phyloP scores from a whole-genome alignment of 352 stramenopile genomes.

The Globisporangium emineosum region DNA sequence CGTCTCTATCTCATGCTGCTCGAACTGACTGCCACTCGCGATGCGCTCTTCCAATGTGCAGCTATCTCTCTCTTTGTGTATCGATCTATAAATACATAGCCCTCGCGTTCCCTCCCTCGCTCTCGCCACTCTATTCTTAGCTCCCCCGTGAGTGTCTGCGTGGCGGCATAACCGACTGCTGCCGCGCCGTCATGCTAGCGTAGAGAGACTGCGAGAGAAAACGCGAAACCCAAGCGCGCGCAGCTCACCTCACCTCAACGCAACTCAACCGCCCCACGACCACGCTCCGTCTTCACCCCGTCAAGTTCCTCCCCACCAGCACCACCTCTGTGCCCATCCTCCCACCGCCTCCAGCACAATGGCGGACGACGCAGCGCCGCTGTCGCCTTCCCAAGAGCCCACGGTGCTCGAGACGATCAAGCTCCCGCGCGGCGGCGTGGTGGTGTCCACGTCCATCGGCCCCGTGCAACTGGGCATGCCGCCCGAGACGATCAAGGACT shows the following conservation, averaged over 20 bases:
- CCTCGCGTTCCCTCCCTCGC: neutral
- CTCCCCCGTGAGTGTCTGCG: neutral
- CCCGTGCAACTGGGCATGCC: constrained; percentile 92
- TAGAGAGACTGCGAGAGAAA: constrained; percentile 1
- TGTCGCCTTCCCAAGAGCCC: constrained; percentile 23
- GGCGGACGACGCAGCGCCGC: constrained; percentile 14
- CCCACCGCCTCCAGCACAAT: neutral
- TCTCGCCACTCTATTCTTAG: neutral
- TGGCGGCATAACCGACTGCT: constrained; percentile 4
- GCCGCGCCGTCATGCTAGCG: neutral
- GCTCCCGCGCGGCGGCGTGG: constrained; percentile 68
- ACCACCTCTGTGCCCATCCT: neutral
- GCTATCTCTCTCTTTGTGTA: neutral
- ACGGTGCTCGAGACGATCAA: constrained; percentile 58
- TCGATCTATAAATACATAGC: neutral
- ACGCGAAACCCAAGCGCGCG: constrained; percentile 2
- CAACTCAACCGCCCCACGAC: neutral
- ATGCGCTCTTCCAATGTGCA: neutral
- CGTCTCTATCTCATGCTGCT: neutral
- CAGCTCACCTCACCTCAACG: neutral
- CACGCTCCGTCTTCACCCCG: neutral
- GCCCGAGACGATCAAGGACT: constrained; percentile 97
- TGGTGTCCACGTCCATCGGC: constrained; percentile 75
- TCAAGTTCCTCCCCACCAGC: neutral
- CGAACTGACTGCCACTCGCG: too few relatives aligned